phyloP scores from a whole-genome alignment of 169 alveolate genomes.

The Ichthyophthirius multifiliis region DNA sequence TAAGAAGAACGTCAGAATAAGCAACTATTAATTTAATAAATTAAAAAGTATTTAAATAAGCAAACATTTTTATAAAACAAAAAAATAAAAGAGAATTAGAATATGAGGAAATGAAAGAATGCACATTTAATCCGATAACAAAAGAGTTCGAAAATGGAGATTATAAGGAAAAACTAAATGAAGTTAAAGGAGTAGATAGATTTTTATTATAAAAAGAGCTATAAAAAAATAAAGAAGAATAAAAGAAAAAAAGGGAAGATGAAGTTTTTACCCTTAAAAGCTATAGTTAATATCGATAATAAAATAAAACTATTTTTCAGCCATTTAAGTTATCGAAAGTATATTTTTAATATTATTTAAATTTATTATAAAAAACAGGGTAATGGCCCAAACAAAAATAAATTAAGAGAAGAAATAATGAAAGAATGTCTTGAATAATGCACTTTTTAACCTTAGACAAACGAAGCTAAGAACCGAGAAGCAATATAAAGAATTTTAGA shows the following conservation, averaged over 20 bases:
- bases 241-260: conserved; percentile 17
- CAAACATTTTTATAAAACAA: neutral
- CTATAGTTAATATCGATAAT: neutral
- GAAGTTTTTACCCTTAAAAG: conserved; percentile 22
- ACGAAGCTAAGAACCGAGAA: too few species aligned
- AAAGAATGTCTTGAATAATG: neutral
- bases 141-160: conserved; percentile 14
- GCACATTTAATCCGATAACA: conserved; percentile 32
- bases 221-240: neutral
- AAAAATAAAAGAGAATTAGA: conserved; percentile 4
- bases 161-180: neutral
- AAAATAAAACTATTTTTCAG: neutral
- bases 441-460: conserved; percentile 13
- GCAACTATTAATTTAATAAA: conserved; percentile 15
- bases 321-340: conserved; percentile 6
- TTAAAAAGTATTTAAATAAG: conserved; percentile 12
- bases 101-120: conserved; percentile 40
- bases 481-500: too few species aligned
- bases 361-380: neutral
- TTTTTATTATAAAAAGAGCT: conserved; percentile 24
- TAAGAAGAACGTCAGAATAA: conserved; percentile 14
- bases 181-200: conserved; percentile 24
- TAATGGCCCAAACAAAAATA: neutral
- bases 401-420: neutral
- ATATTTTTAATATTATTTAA: neutral